Percentiles rank a stretch among this genome's conserved stretches.
Evolutionary conservation across 495 filamentous ascomycete genomes (phyloP).

Genomic region (Darksidea phi): DNA sequence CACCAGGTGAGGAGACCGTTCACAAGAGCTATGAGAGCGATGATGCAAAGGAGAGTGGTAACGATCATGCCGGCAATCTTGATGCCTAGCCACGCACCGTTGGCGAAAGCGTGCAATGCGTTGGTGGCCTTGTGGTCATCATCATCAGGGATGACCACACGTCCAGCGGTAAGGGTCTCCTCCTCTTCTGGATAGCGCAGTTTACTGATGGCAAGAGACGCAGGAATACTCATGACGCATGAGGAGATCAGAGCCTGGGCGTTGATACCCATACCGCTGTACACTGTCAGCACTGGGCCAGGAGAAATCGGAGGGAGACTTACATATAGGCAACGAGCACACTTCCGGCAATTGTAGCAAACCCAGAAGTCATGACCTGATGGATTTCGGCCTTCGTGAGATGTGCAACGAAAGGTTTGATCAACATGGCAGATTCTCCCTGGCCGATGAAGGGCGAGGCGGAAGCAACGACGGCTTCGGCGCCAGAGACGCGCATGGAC

Average conservation of each 20-base stretch:
- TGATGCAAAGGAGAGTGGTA: constrained; percentile 76
- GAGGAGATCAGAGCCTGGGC: constrained; percentile 85
- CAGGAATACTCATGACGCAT: constrained; percentile 90
- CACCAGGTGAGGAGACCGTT: constrained; percentile 86
- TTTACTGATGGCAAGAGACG: constrained; percentile 81
- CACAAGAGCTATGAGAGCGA: constrained; percentile 71
- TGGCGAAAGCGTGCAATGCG: constrained; percentile 79
- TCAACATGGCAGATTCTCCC: constrained; percentile 89
- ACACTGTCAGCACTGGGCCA: neutral
- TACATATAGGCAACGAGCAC: constrained; percentile 65
- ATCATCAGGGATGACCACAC: constrained; percentile 73
- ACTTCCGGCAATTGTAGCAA: constrained; percentile 58
- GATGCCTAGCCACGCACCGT: constrained; percentile 82
- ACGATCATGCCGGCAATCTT: constrained; percentile 79
- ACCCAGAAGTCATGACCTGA: constrained; percentile 84
- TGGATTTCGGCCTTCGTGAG: constrained; percentile 83
- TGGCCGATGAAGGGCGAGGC: constrained; percentile 95
- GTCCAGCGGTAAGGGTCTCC: constrained; percentile 75
- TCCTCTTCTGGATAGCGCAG: constrained; percentile 85
- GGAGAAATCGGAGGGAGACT: neutral
- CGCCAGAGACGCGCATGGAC: constrained; percentile 83
- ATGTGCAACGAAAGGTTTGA: constrained; percentile 79
- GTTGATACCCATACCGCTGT: constrained; percentile 66
- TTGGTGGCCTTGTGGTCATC: constrained; percentile 70
- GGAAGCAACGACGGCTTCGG: constrained; percentile 86